Evolutionary conservation across 768 basidiomycete species (phyloP).

Genomic region (Tulasnella sp.): DNA sequence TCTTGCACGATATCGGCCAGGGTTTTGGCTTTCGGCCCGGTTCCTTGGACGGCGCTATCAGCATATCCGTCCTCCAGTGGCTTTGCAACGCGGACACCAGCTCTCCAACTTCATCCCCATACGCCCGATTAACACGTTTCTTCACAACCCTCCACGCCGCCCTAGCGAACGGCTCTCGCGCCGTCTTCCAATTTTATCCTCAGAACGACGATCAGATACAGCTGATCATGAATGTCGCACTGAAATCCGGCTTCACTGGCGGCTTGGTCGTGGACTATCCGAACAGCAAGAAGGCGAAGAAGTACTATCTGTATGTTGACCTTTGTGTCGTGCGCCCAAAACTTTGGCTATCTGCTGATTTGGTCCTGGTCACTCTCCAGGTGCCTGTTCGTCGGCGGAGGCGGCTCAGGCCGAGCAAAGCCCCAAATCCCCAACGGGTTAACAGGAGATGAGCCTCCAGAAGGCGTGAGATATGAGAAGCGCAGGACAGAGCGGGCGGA

Average conservation of each 20-base stretch:
- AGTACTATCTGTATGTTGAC: conserved; percentile 56
- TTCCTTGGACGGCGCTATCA: conserved; percentile 96
- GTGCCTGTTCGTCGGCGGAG: conserved; percentile 78
- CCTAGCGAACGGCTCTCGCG: conserved; percentile 74
- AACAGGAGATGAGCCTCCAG: conserved; percentile 44
- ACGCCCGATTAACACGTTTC: conserved; percentile 73
- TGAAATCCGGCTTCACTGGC: conserved; percentile 92
- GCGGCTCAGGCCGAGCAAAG: conserved; percentile 30
- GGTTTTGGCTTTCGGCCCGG: conserved; percentile 96
- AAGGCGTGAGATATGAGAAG: conserved; percentile 60
- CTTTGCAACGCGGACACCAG: conserved; percentile 92
- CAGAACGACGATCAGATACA: conserved; percentile 95
- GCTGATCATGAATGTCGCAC: conserved; percentile 84
- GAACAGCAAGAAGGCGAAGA: conserved; percentile 89
- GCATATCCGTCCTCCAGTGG: conserved; percentile 99
- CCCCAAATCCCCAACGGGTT: conserved; percentile 62
- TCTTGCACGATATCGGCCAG: conserved; percentile 95
- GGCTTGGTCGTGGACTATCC: conserved; percentile 96
- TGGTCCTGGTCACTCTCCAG: not conserved
- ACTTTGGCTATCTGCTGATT: not conserved
- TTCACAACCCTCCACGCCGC: conserved; percentile 87
- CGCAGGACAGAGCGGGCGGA: conserved; percentile 51
- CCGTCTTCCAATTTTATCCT: conserved; percentile 90
- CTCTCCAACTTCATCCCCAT: conserved; percentile 78
- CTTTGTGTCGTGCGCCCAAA: not conserved